Evolutionary conservation across 2,329 filamentous ascomycete species (phyloP).

Genomic region (Helminthosporium solani): DNA sequence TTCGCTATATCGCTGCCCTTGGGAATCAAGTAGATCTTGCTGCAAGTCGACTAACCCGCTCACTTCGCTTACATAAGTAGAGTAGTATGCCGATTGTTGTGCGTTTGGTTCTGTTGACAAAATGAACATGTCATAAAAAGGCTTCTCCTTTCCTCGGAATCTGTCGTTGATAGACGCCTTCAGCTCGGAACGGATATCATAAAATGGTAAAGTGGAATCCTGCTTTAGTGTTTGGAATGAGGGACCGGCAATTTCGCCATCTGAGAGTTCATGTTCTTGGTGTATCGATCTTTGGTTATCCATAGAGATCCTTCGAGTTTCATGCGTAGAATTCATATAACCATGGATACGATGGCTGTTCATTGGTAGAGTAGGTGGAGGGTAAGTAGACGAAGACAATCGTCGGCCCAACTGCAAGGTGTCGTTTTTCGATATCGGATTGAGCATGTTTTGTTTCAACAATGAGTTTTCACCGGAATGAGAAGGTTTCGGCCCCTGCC

Average conservation of each 20-base stretch:
- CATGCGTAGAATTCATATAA: neutral
- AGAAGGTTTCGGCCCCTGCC: neutral
- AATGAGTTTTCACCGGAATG: neutral
- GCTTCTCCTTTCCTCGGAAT: neutral
- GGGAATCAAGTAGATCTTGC: neutral
- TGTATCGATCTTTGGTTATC: neutral
- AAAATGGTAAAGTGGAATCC: neutral
- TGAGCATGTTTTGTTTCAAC: neutral
- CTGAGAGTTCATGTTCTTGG: neutral
- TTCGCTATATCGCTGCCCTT: neutral
- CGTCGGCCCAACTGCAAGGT: no score
- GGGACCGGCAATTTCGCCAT: neutral
- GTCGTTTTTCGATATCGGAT: neutral
- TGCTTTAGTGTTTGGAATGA: neutral
- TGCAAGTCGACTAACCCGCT: neutral
- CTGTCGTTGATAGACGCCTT: neutral
- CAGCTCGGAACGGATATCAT: neutral
- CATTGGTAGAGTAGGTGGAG: no score
- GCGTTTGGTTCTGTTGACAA: neutral
- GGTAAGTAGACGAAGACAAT: no score
- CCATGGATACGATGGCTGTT: neutral
- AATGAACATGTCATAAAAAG: neutral
- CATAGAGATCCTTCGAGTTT: neutral
- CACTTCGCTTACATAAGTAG: neutral
- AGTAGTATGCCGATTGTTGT: neutral